A percentile compares a stretch with the other conserved stretches of the same genome.
These are phyloP conservation scores for Neonectria coccinea DNA, from an alignment of 2,329 filamentous ascomycete species.

Conservation along the genomic window DNA sequence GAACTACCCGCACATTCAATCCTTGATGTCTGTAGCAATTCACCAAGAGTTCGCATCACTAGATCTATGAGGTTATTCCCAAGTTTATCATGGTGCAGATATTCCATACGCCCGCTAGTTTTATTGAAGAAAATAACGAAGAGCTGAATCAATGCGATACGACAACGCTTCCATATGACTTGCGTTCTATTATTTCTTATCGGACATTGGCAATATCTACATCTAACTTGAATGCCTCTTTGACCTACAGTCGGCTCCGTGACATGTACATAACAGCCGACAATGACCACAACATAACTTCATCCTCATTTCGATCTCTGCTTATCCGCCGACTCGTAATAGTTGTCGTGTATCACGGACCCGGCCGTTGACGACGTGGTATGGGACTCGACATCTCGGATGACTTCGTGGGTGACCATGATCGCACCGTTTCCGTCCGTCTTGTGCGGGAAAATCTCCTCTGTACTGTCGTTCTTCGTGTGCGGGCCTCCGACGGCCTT, in stretches of 20 bases:
- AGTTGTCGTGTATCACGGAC: constrained; percentile 25
- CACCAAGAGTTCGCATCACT: neutral
- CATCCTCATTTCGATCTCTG: neutral
- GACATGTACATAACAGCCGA: constrained; percentile 8
- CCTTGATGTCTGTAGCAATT: neutral
- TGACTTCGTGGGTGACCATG: constrained; percentile 35
- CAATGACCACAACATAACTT: neutral
- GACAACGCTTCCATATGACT: too few species aligned
- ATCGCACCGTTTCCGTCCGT: constrained; percentile 37
- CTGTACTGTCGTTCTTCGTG: constrained; percentile 37
- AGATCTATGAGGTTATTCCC: neutral
- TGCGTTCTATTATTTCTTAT: constrained; percentile 6
- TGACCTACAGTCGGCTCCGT: constrained; percentile 1
- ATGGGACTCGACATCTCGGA: constrained; percentile 32
- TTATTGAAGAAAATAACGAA: neutral
- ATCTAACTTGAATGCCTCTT: neutral
- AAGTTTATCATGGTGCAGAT: too few species aligned
- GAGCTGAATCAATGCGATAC: neutral
- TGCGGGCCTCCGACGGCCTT: constrained; percentile 32
- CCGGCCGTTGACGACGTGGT: constrained; percentile 23
- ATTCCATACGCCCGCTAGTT: too few species aligned
- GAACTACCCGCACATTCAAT: too few species aligned
- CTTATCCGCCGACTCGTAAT: constrained; percentile 14
- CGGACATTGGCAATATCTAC: neutral
- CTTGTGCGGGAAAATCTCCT: constrained; percentile 40